These are phyloP conservation scores for Phytophthora tubulina DNA, from an alignment of 352 stramenopile genomes.

Conservation along the genomic window DNA sequence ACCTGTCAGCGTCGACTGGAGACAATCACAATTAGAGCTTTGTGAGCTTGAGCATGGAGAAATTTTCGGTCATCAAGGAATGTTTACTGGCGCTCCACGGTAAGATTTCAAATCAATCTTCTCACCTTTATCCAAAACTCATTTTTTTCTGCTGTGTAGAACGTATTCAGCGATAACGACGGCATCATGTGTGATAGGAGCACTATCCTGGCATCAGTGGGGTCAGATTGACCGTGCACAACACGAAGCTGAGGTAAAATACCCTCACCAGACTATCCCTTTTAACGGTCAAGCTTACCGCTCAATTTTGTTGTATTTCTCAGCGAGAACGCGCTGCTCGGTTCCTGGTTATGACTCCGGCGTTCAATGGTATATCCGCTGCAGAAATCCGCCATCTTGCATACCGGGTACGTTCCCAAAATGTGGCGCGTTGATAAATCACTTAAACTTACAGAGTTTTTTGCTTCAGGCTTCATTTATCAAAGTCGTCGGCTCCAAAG, in stretches of 20 bases:
- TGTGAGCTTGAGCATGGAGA: constrained; percentile 39
- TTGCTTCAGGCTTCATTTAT: constrained; percentile 39
- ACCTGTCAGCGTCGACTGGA: constrained; percentile 27
- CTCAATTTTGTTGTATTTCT: background rate
- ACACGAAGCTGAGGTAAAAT: constrained; percentile 39
- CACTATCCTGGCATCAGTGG: constrained; percentile 49
- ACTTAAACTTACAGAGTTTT: background rate
- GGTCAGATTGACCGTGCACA: constrained; percentile 41
- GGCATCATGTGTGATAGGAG: constrained; percentile 36
- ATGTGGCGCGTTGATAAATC: background rate
- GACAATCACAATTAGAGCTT: constrained; percentile 34
- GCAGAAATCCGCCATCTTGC: constrained; percentile 46
- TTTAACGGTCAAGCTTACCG: background rate
- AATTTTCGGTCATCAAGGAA: constrained; percentile 47
- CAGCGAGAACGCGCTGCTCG: constrained; percentile 42
- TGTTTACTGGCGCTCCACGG: constrained; percentile 28
- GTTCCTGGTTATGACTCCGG: constrained; percentile 54
- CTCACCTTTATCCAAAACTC: background rate
- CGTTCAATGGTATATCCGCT: constrained; percentile 46
- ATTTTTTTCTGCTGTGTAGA: constrained; percentile 9
- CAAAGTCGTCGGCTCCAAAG: constrained; percentile 65
- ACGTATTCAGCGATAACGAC: constrained; percentile 40
- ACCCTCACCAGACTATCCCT: background rate
- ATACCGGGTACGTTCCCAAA: constrained; percentile 34
- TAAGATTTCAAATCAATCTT: constrained; percentile 6